A percentile compares a stretch with the other conserved stretches of the same genome.
Evolutionary conservation across 306 rosid species (phyloP).

Genomic region (Cyclanthera cordifolia): DNA sequence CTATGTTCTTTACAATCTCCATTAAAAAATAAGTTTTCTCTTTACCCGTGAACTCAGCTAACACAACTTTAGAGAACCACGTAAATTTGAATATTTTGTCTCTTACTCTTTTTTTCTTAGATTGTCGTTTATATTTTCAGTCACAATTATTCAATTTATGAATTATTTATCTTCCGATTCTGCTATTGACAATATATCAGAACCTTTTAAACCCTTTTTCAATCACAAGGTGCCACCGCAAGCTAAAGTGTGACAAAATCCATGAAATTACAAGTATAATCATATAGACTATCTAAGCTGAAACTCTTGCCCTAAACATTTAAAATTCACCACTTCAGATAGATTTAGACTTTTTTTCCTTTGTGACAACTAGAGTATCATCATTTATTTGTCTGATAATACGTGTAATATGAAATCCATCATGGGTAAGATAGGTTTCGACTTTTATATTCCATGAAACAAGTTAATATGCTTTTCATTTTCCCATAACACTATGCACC

Average conservation of each 20-base stretch:
- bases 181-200: background rate
- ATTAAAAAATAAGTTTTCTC: too few species aligned
- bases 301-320: background rate
- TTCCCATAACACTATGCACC: background rate
- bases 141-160: too few species aligned
- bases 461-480: slow-evolving; percentile 1
- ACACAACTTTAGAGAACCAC: too few species aligned
- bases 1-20: too few species aligned
- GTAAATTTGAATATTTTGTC: too few species aligned
- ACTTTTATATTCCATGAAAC: background rate
- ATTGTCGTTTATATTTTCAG: too few species aligned
- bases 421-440: background rate
- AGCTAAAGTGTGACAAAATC: background rate
- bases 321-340: background rate
- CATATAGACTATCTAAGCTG: background rate
- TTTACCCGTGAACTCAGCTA: too few species aligned
- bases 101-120: too few species aligned
- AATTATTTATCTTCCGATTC: background rate
- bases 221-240: background rate
- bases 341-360: background rate
- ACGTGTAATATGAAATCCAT: too few species aligned
- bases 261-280: background rate
- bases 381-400: too few species aligned
- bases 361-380: too few species aligned
- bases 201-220: background rate